Evolutionary conservation across 2,329 filamentous ascomycete species (phyloP).

Genomic region (Pyricularia pennisetigena): DNA sequence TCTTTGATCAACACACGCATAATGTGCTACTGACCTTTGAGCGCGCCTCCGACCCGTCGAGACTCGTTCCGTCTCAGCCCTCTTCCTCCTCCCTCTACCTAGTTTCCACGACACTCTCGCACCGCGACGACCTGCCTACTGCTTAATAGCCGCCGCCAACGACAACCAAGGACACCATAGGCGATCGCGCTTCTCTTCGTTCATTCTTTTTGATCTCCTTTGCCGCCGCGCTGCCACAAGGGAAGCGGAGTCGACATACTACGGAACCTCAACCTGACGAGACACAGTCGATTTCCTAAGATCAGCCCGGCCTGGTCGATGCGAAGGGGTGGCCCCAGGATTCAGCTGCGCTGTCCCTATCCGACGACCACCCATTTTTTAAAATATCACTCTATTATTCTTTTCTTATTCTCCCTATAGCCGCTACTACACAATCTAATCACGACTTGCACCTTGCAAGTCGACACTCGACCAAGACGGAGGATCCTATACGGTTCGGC

Average conservation of each 20-base stretch:
- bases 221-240: neutral
- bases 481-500: neutral
- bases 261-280: neutral
- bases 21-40: neutral
- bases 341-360: slow-evolving; percentile 43
- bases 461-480: neutral
- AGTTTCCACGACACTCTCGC: neutral
- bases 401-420: neutral
- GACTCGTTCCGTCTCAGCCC: neutral
- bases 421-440: neutral
- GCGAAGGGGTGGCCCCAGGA: slow-evolving; percentile 20
- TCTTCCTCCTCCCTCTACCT: neutral
- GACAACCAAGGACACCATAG: neutral
- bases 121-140: neutral
- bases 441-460: neutral
- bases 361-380: neutral
- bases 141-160: neutral
- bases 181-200: neutral
- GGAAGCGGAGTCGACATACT: neutral
- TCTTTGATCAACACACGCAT: neutral
- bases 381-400: neutral
- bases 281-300: slow-evolving; percentile 8
- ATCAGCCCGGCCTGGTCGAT: slow-evolving; percentile 3
- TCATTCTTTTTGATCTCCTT: neutral
- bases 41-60: neutral